These are phyloP conservation scores for Colletotrichum endophyticum DNA, from an alignment of 2,329 filamentous ascomycete genomes.

Conservation along the genomic window DNA sequence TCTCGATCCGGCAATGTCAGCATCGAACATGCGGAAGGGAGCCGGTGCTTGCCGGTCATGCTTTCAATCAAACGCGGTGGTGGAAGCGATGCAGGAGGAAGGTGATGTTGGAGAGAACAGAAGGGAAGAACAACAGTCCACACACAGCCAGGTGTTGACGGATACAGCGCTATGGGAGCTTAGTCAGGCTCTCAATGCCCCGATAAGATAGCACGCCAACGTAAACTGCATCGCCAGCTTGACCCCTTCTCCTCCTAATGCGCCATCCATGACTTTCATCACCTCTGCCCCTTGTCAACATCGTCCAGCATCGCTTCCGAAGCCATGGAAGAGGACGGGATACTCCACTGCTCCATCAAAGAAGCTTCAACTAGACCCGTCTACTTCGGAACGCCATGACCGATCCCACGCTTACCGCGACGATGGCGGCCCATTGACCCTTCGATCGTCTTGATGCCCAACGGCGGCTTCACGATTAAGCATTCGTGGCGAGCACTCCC, in stretches of 20 bases:
- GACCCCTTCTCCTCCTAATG: neutral
- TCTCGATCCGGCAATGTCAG: neutral
- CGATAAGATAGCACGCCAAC: neutral
- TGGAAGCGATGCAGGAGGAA: neutral
- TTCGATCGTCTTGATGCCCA: conserved; percentile 15
- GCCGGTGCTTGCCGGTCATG: neutral
- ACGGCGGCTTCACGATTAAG: neutral
- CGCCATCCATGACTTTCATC: neutral
- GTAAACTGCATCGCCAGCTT: neutral
- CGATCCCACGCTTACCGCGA: neutral
- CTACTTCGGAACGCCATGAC: neutral
- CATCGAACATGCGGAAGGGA: neutral
- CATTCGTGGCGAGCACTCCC: neutral
- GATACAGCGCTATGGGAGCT: neutral
- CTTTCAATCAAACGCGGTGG: neutral
- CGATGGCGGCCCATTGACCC: neutral
- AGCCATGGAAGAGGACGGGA: neutral
- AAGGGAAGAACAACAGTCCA: neutral
- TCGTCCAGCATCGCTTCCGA: neutral
- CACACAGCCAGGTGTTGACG: neutral
- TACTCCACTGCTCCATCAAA: neutral
- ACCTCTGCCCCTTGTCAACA: neutral
- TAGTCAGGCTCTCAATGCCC: neutral
- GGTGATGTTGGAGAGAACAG: neutral
- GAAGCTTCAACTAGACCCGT: neutral